Percentiles rank a stretch among this genome's conserved stretches.
Evolutionary conservation across 768 basidiomycete genomes (phyloP).

Genomic region (Russula emetica): DNA sequence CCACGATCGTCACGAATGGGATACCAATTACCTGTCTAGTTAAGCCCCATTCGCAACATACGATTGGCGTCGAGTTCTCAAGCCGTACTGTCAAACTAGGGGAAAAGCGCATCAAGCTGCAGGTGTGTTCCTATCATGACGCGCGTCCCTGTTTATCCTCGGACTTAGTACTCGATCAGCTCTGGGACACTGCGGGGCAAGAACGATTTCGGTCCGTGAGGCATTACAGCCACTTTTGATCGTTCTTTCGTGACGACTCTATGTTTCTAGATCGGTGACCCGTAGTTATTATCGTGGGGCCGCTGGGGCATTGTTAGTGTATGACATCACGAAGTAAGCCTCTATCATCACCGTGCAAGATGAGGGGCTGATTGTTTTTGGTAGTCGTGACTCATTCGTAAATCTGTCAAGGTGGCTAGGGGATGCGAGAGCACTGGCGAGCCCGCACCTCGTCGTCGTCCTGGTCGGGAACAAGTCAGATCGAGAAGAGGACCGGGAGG

Average conservation of each 20-base stretch:
- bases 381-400: slow-evolving; percentile 80
- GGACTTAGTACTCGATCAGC: slow-evolving; percentile 39
- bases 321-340: slow-evolving; percentile 79
- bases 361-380: slow-evolving; percentile 26
- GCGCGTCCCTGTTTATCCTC: neutral
- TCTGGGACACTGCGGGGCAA: slow-evolving; percentile 98
- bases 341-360: slow-evolving; percentile 29
- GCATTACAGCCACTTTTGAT: slow-evolving; percentile 21
- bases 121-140: slow-evolving; percentile 48
- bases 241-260: slow-evolving; percentile 24
- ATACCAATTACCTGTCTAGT: slow-evolving; percentile 45
- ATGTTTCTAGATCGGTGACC: slow-evolving; percentile 67
- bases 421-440: slow-evolving; percentile 89
- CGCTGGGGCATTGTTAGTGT: slow-evolving; percentile 86
- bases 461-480: slow-evolving; percentile 96
- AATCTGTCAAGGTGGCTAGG: slow-evolving; percentile 86
- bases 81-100: slow-evolving; percentile 89
- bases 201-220: slow-evolving; percentile 76
- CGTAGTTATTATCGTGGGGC: slow-evolving; percentile 96
- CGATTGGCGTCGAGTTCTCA: slow-evolving; percentile 97
- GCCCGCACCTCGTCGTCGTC: slow-evolving; percentile 84
- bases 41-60: slow-evolving; percentile 95
- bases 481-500: slow-evolving; percentile 89
- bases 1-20: neutral
- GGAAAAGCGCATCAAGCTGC: slow-evolving; percentile 92